Conservation (phyloP, 331 rosid species). For the Quercus tomentella region DNA sequence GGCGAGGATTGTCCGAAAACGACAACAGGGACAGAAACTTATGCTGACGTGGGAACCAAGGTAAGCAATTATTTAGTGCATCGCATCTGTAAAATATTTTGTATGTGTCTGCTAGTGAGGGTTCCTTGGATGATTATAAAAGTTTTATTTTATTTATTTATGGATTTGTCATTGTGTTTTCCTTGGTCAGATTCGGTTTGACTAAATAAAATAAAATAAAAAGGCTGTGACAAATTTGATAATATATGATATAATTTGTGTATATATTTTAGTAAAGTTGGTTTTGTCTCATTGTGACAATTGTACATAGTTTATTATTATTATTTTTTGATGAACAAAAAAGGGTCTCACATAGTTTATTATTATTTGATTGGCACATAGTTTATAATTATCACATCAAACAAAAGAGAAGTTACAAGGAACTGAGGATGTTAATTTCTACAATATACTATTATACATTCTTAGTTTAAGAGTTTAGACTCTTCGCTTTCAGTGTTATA, state of each 20-base stretch:
- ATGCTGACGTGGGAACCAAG: conserved; percentile 22
- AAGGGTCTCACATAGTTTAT: no score
- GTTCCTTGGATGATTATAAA: background rate
- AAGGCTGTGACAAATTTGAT: no score
- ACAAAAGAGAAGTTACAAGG: conserved; percentile 18
- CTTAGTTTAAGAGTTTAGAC: background rate
- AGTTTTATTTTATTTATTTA: background rate
- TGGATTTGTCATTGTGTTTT: background rate
- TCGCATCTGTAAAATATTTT: conserved; percentile 14
- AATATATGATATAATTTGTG: no score
- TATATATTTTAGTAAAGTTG: no score
- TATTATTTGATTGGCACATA: background rate
- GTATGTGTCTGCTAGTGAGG: conserved; percentile 33
- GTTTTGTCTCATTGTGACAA: background rate
- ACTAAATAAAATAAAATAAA: no score
- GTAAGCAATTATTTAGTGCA: conserved; percentile 40
- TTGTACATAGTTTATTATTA: background rate
- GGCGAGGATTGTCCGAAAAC: conserved; percentile 36
- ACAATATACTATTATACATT: background rate
- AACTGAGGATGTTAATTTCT: background rate
- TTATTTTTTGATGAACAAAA: background rate
- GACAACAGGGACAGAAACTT: conserved; percentile 3
- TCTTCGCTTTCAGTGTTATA: background rate
- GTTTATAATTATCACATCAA: background rate
- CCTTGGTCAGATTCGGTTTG: background rate